Conservation (phyloP, 139 green algal species). For the Diplosphaera chodatii region DNA sequence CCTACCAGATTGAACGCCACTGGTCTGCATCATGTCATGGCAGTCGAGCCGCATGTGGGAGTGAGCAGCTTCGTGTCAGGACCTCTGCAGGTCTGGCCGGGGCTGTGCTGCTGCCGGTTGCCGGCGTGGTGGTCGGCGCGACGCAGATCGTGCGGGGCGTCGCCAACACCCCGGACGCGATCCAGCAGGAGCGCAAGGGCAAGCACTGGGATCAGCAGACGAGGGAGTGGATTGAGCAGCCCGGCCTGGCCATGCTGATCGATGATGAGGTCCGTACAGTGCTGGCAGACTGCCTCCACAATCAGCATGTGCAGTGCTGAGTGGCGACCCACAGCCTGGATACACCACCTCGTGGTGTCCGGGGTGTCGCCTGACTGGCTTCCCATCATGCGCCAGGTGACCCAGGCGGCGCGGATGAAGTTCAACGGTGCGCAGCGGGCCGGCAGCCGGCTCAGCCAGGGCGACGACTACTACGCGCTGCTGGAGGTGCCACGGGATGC, state of each 20-base stretch:
- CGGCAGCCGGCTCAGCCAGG: constrained; percentile 18
- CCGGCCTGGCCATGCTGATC: constrained; percentile 18
- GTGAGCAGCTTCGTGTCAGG: no score
- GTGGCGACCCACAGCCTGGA: no score
- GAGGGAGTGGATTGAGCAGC: constrained; percentile 54
- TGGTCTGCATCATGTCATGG: no score
- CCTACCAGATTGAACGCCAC: no score
- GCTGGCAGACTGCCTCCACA: no score
- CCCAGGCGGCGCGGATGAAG: background rate
- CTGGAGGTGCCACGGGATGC: constrained; percentile 61
- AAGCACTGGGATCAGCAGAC: constrained; percentile 61
- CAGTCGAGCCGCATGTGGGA: no score
- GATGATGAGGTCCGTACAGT: constrained; percentile 25
- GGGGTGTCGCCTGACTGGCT: no score
- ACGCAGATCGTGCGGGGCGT: constrained; percentile 52
- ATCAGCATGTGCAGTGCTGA: no score
- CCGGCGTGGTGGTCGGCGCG: constrained; percentile 57
- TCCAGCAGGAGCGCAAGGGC: constrained; percentile 37
- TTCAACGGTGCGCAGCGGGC: constrained; percentile 20
- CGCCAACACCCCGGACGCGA: constrained; percentile 70
- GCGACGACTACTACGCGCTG: constrained; percentile 60
- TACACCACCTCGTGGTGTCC: no score
- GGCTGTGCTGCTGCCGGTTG: constrained; percentile 72
- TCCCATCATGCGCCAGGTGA: no score
- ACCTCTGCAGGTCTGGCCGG: constrained; percentile 61